phyloP scores from a whole-genome alignment of 768 basidiomycete genomes.

The Wakefieldia striispora region DNA sequence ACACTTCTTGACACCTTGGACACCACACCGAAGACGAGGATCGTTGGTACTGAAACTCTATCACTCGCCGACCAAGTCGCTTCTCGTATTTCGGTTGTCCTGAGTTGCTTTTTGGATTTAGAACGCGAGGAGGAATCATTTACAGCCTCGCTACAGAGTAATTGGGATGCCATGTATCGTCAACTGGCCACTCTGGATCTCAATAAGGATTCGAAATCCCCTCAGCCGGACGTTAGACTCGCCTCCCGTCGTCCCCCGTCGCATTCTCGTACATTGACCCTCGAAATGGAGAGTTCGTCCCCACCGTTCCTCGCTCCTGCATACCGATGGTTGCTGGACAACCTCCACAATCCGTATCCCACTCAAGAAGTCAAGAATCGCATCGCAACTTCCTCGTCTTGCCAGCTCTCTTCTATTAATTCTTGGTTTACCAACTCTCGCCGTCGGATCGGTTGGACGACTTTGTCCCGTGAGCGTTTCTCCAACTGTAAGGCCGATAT shows the following conservation, averaged over 20 bases:
- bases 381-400: conserved; percentile 21
- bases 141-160: not conserved
- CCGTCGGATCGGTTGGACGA: conserved; percentile 52
- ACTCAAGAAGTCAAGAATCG: conserved; percentile 24
- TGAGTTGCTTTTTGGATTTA: conserved; percentile 7
- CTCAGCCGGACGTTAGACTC: not conserved
- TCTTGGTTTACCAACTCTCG: conserved; percentile 48
- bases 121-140: too few relatives aligned
- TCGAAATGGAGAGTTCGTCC: not conserved
- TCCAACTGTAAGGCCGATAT: conserved; percentile 20
- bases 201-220: not conserved
- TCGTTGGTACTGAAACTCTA: not conserved
- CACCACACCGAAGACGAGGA: not conserved
- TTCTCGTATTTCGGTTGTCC: conserved; percentile 1
- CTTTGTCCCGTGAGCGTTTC: conserved; percentile 30
- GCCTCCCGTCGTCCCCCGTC: not conserved
- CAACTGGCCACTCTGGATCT: not conserved
- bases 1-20: not conserved
- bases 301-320: conserved; percentile 22
- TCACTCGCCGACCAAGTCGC: too few relatives aligned
- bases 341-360: conserved; percentile 56
- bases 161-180: conserved; percentile 8
- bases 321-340: conserved; percentile 42
- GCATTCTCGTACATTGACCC: not conserved
- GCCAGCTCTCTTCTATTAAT: conserved; percentile 33